phyloP scores from a whole-genome alignment of 2,329 filamentous ascomycete genomes.

The Magnaporthiopsis rhizophila region DNA sequence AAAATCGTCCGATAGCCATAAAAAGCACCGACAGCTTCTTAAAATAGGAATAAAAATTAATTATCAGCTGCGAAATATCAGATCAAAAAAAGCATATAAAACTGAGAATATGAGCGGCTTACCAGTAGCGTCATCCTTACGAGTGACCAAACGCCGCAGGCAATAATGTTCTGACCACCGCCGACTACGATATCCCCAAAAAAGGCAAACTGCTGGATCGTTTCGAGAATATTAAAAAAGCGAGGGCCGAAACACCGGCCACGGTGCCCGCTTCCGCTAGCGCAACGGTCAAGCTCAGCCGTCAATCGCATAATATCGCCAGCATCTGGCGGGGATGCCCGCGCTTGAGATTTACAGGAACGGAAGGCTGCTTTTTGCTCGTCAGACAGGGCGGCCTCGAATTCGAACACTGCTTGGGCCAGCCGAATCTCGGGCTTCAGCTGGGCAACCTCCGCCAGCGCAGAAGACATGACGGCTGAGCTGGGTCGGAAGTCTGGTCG shows the following conservation, averaged over 20 bases:
- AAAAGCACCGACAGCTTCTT: constrained; percentile 31
- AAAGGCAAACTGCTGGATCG: constrained; percentile 33
- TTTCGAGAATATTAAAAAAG: constrained; percentile 30
- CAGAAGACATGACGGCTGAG: too few relatives aligned
- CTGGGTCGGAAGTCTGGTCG: too few relatives aligned
- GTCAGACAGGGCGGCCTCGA: constrained; percentile 26
- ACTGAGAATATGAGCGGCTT: constrained; percentile 13
- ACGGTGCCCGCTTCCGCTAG: constrained; percentile 12
- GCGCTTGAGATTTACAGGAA: constrained; percentile 13
- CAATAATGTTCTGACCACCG: constrained; percentile 34
- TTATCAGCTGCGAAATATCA: constrained; percentile 18
- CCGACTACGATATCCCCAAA: constrained; percentile 33
- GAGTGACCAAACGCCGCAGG: constrained; percentile 35
- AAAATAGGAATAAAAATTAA: constrained; percentile 24
- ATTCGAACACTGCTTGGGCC: constrained; percentile 30
- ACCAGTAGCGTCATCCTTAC: constrained; percentile 34
- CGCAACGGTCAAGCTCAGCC: constrained; percentile 25
- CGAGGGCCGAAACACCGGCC: constrained; percentile 30
- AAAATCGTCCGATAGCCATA: constrained; percentile 31
- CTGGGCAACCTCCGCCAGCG: too few relatives aligned
- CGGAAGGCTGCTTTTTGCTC: constrained; percentile 26
- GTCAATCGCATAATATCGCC: constrained; percentile 32
- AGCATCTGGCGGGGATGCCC: constrained; percentile 18
- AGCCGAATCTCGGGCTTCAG: constrained; percentile 29
- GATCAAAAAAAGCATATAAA: not conserved